A percentile compares a stretch with the other conserved stretches of the same genome.
Evolutionary conservation across 345 rosid genomes (phyloP).

Genomic region (Eucalyptus dawsonii): DNA sequence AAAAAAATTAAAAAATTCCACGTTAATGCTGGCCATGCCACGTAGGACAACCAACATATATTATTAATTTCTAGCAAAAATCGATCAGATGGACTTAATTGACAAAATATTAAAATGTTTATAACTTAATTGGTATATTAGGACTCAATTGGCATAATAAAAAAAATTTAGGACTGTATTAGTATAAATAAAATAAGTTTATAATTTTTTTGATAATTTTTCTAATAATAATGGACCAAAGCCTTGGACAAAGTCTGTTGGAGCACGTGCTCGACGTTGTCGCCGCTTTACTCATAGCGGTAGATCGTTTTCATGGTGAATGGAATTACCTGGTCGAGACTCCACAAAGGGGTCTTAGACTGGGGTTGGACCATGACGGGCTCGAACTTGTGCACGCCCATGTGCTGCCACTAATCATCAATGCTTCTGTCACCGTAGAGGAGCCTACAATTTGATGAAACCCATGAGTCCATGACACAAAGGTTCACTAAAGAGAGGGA

Average conservation of each 20-base stretch:
- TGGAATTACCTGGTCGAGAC: background rate
- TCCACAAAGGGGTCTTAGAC: background rate
- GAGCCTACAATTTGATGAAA: background rate
- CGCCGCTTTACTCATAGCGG: background rate
- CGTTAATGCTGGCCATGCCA: rapidly evolving
- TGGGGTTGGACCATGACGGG: background rate
- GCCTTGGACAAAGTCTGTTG: background rate
- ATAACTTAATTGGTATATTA: too few species aligned
- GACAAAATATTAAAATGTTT: too few species aligned
- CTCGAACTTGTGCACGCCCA: background rate
- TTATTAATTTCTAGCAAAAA: too few species aligned
- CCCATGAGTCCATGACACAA: background rate
- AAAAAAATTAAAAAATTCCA: too few species aligned
- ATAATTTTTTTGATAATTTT: too few species aligned
- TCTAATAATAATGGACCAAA: background rate
- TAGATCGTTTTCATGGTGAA: background rate
- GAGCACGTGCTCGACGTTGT: background rate
- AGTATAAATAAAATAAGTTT: rapidly evolving
- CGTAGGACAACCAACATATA: rapidly evolving
- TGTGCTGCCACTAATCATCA: background rate
- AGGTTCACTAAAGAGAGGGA: too few species aligned
- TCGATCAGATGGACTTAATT: too few species aligned
- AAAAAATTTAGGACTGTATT: too few species aligned
- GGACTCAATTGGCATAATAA: too few species aligned
- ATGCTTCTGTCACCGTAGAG: background rate